Conservation (phyloP, 2,329 filamentous ascomycete species). For the Xylariaceae sp. region DNA sequence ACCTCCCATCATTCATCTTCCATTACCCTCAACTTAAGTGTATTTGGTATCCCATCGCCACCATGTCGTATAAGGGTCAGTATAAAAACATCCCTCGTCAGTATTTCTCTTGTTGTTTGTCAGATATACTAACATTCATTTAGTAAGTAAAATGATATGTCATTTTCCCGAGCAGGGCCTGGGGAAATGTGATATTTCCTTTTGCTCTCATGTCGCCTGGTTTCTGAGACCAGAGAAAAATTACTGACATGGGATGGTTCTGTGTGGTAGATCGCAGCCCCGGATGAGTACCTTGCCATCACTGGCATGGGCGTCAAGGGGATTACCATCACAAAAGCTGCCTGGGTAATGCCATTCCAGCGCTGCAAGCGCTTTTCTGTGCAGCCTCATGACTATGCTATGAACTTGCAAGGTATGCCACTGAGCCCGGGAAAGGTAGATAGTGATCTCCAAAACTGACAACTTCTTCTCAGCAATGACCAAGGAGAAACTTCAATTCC, state of each 20-base stretch:
- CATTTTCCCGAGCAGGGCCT: too few species aligned
- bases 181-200: too few species aligned
- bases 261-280: slow-evolving; percentile 66
- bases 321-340: slow-evolving; percentile 75
- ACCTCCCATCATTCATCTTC: too few species aligned
- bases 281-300: slow-evolving; percentile 82
- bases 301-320: slow-evolving; percentile 73
- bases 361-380: slow-evolving; percentile 57
- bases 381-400: slow-evolving; percentile 75
- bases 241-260: slow-evolving; percentile 51
- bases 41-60: slow-evolving; percentile 3
- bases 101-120: slow-evolving; percentile 1
- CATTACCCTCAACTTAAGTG: too few species aligned
- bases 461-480: slow-evolving; percentile 66
- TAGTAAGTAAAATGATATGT: too few species aligned
- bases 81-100: not conserved
- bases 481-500: slow-evolving; percentile 79
- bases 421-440: not conserved
- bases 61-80: slow-evolving; percentile 29
- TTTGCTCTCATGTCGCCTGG: too few species aligned
- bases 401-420: slow-evolving; percentile 60
- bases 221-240: not conserved
- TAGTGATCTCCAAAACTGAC: not conserved
- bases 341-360: slow-evolving; percentile 69
- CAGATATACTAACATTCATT: too few species aligned